Evolutionary conservation across 2,329 filamentous ascomycete species (phyloP).

Genomic region (Niveomyces coronatus): DNA sequence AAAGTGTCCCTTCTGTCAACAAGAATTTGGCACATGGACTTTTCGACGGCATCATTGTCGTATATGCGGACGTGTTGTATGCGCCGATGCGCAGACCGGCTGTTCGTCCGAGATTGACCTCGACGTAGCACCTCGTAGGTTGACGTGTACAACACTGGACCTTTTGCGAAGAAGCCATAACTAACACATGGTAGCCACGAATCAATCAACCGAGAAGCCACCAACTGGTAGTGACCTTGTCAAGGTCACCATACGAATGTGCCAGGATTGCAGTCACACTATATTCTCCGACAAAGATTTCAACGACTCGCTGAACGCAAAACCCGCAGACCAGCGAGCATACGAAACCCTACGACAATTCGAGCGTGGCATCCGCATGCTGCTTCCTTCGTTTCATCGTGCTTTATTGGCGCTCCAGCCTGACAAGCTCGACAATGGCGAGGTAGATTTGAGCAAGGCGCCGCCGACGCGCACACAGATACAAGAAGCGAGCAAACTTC

Average conservation of each 20-base stretch:
- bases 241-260: constrained; percentile 79
- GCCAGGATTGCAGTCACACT: constrained; percentile 67
- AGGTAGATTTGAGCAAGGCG: constrained; percentile 28
- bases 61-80: constrained; percentile 87
- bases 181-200: constrained; percentile 18
- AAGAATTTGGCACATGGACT: constrained; percentile 88
- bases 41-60: constrained; percentile 92
- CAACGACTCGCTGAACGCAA: constrained; percentile 53
- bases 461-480: constrained; percentile 56
- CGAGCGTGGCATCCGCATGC: constrained; percentile 70
- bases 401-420: constrained; percentile 61
- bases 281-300: constrained; percentile 66
- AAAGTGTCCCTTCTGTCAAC: constrained; percentile 88
- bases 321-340: constrained; percentile 64
- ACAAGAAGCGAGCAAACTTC: constrained; percentile 75
- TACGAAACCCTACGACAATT: constrained; percentile 82
- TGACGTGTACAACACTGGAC: background rate
- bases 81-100: constrained; percentile 71
- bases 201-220: constrained; percentile 35
- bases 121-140: constrained; percentile 51
- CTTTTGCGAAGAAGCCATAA: constrained; percentile 1
- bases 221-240: constrained; percentile 36
- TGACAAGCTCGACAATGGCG: constrained; percentile 27
- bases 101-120: constrained; percentile 81
- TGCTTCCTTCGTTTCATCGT: constrained; percentile 78